phyloP scores from a whole-genome alignment of 177 flowering plant species.

The Tripterygium wilfordii region DNA sequence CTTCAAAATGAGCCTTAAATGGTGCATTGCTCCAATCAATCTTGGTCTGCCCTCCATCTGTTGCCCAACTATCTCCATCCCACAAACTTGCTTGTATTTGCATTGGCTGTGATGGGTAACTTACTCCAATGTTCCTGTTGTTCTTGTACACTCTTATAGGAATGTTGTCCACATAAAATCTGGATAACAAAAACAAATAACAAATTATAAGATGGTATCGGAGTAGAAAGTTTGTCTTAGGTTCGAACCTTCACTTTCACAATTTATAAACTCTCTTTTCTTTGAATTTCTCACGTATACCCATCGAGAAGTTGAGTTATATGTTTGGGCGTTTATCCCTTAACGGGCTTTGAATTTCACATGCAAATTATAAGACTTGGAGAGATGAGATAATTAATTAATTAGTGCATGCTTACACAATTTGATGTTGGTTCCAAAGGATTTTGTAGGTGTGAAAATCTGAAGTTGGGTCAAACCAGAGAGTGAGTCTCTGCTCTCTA shows the following conservation, averaged over 20 bases:
- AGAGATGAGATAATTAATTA: neutral
- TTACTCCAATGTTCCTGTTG: conserved; percentile 31
- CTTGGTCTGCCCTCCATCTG: conserved; percentile 56
- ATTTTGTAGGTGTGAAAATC: conserved; percentile 39
- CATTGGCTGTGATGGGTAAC: conserved; percentile 54
- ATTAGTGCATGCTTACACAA: conserved; percentile 33
- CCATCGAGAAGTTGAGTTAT: too few species aligned
- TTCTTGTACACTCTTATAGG: conserved; percentile 71
- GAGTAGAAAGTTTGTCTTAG: too few species aligned
- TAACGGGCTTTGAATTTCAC: too few species aligned
- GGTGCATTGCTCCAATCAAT: conserved; percentile 57
- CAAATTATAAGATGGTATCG: neutral
- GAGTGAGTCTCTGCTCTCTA: conserved; percentile 38
- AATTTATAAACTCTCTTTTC: too few species aligned
- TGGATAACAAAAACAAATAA: conserved; percentile 11
- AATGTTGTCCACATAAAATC: conserved; percentile 56
- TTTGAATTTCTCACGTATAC: too few species aligned
- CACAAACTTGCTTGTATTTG: conserved; percentile 46
- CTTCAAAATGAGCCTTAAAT: conserved; percentile 39
- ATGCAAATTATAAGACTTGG: too few species aligned
- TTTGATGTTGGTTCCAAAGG: conserved; percentile 49
- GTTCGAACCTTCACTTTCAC: too few species aligned
- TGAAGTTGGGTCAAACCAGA: conserved; percentile 56
- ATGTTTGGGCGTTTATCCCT: too few species aligned
- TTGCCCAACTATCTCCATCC: conserved; percentile 71